Evolutionary conservation across 2,329 filamentous ascomycete species (phyloP), one percentile per base, ranked within the genome.

Genomic region (Sordariomycetes sp.): DNA sequence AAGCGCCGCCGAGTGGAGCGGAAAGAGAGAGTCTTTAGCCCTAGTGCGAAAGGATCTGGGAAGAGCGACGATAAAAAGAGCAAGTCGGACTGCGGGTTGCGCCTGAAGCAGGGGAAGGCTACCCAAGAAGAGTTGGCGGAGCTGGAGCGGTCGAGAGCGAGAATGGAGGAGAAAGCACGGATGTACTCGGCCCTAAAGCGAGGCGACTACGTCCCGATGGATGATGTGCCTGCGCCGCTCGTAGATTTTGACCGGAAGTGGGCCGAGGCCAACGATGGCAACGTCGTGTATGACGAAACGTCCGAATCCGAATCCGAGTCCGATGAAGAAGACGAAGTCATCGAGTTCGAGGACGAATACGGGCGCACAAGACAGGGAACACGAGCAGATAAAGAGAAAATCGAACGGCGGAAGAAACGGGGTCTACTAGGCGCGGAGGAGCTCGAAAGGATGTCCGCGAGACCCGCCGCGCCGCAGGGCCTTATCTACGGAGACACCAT

Each of bases 191-290:
- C 89, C 42, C 86, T 99, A 82, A 95, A 95, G 70, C 80, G 88
- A 36, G 91, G 92, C n/a, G 86, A 95, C 66, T 85, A 89, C 69
- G 75, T 89, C n/a, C 76, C 80, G 17, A 78, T 79, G 57, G 80
- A 87, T 62, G 80, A 85, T 66, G 75, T 81, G 63, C 74, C 81
- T 50, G 81, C 84, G 63, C 78, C 81, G 25, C 79, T 95, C 28
- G 86, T 99, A 2, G 92, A 99, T 72, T 99, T 99, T 69, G 94
- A 97, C 70, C 79, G 86, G 60, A 99, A 97, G 73, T 97, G 94
- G 91, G 90, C 87, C 0, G 89, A 95, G 66, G 73, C 75, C 25
- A 62, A 64, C 56, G 72, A 75, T 59, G 64, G 72, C 7, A 69
- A 72, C 1, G 69, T 69, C n/a, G 67, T 68, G 2, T 73, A 74